Percentiles rank a stretch among this genome's conserved stretches.
phyloP scores from a whole-genome alignment of 2,329 filamentous ascomycete species.

The Scytalidium lignicola region DNA sequence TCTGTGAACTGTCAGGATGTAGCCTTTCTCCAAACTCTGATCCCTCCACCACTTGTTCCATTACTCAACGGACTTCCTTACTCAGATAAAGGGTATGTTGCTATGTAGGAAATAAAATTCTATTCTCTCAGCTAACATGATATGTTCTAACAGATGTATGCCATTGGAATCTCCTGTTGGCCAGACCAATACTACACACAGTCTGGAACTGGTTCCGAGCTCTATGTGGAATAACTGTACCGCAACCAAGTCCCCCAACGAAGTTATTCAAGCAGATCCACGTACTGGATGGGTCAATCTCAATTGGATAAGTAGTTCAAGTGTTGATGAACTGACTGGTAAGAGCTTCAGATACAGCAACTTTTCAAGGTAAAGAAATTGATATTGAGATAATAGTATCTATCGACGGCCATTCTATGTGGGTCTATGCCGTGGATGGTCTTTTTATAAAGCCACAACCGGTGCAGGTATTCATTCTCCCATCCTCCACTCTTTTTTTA shows the following conservation, averaged over 20 bases:
- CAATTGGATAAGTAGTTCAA: slow-evolving; percentile 33
- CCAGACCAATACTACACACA: slow-evolving; percentile 18
- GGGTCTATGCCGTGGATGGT: slow-evolving; percentile 38
- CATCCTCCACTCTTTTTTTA: too few species aligned
- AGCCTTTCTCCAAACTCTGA: slow-evolving; percentile 7
- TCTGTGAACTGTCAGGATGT: slow-evolving; percentile 16
- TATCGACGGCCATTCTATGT: slow-evolving; percentile 39
- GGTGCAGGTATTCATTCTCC: slow-evolving; percentile 29
- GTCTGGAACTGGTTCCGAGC: slow-evolving; percentile 17
- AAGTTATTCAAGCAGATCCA: slow-evolving; percentile 29
- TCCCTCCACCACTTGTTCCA: slow-evolving; percentile 5
- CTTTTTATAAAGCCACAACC: slow-evolving; percentile 34
- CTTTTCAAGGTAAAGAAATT: slow-evolving; percentile 3
- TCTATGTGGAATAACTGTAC: slow-evolving; percentile 20
- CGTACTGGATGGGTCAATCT: slow-evolving; percentile 30
- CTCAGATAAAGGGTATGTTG: slow-evolving; percentile 26
- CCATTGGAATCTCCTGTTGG: slow-evolving; percentile 14
- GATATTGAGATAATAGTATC: slow-evolving; percentile 25
- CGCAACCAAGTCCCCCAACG: slow-evolving; percentile 19
- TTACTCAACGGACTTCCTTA: slow-evolving; percentile 6
- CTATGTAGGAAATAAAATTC: background rate
- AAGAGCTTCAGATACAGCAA: slow-evolving; percentile 16
- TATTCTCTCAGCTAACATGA: slow-evolving; percentile 25
- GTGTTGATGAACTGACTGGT: slow-evolving; percentile 13
- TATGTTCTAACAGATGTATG: slow-evolving; percentile 16